These are phyloP conservation scores for Hypoxylon perforatum DNA, from an alignment of 495 filamentous ascomycete species.

Conservation along the genomic window DNA sequence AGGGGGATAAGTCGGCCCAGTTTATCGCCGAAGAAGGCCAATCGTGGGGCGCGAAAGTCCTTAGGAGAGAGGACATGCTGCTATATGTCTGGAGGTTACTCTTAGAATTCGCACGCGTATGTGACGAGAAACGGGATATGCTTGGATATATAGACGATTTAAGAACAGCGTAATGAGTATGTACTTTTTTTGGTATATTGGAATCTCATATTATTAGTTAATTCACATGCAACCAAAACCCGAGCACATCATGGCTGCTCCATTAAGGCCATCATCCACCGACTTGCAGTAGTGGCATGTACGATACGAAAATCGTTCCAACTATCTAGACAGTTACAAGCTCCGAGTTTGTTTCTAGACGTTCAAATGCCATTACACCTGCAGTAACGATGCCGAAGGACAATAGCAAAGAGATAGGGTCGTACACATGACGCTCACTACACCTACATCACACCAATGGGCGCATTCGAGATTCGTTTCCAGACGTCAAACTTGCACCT, in stretches of 20 bases:
- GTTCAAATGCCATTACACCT: neutral
- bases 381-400: too few relatives aligned
- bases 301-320: too few relatives aligned
- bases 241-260: neutral
- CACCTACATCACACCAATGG: too few relatives aligned
- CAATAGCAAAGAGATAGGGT: too few relatives aligned
- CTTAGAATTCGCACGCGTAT: conserved; percentile 76
- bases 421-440: too few relatives aligned
- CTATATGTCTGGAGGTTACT: conserved; percentile 76
- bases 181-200: conserved; percentile 13
- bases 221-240: neutral
- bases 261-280: too few relatives aligned
- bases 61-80: conserved; percentile 76
- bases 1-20: conserved; percentile 46
- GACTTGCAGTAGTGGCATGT: too few relatives aligned
- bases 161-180: conserved; percentile 20
- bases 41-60: conserved; percentile 73
- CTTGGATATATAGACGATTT: conserved; percentile 67
- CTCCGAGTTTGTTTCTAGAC: too few relatives aligned
- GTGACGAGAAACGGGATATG: conserved; percentile 69
- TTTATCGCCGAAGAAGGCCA: conserved; percentile 70
- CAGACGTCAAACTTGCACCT: too few relatives aligned
- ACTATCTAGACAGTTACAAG: too few relatives aligned
- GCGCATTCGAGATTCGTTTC: too few relatives aligned
- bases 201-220: neutral